Percentiles rank a stretch among this genome's conserved stretches.
These are phyloP conservation scores for Globisporangium abappressorium DNA, from an alignment of 352 stramenopile species.

Conservation along the genomic window DNA sequence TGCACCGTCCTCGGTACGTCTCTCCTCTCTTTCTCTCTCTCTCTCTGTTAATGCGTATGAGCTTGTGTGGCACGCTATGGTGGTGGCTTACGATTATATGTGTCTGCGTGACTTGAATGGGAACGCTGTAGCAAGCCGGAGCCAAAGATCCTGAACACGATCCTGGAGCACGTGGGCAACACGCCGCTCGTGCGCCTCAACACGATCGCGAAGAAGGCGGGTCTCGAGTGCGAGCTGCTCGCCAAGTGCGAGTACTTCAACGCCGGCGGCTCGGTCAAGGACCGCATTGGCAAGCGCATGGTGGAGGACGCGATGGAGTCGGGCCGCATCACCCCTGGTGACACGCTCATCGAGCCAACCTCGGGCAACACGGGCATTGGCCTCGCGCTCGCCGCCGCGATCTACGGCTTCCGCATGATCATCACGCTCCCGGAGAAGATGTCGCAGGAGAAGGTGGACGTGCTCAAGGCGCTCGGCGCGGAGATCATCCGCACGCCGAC, in stretches of 20 bases:
- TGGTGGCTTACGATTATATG: not conserved
- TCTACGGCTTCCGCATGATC: constrained; percentile 94
- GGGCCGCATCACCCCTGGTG: constrained; percentile 91
- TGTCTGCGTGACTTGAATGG: not conserved
- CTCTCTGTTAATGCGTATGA: not conserved
- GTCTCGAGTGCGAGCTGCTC: constrained; percentile 88
- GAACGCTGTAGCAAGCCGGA: constrained; percentile 28
- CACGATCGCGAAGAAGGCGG: constrained; percentile 77
- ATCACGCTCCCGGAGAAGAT: constrained; percentile 94
- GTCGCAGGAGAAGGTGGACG: constrained; percentile 94
- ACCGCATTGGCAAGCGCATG: constrained; percentile 89
- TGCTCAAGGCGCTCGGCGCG: constrained; percentile 93
- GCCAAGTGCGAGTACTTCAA: constrained; percentile 98
- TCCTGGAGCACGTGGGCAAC: constrained; percentile 93
- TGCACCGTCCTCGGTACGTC: constrained; percentile 51
- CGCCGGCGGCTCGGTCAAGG: constrained; percentile 88
- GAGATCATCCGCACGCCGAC: constrained; percentile 96
- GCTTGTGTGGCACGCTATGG: not conserved
- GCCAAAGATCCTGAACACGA: constrained; percentile 90
- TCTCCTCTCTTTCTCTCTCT: not conserved
- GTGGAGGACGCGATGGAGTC: constrained; percentile 90
- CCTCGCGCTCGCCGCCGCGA: constrained; percentile 94
- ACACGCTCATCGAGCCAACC: constrained; percentile 97
- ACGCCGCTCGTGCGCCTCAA: constrained; percentile 94
- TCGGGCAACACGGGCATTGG: constrained; percentile 98